phyloP scores from a whole-genome alignment of 2,329 filamentous ascomycete species.

The Claviceps sp. region DNA sequence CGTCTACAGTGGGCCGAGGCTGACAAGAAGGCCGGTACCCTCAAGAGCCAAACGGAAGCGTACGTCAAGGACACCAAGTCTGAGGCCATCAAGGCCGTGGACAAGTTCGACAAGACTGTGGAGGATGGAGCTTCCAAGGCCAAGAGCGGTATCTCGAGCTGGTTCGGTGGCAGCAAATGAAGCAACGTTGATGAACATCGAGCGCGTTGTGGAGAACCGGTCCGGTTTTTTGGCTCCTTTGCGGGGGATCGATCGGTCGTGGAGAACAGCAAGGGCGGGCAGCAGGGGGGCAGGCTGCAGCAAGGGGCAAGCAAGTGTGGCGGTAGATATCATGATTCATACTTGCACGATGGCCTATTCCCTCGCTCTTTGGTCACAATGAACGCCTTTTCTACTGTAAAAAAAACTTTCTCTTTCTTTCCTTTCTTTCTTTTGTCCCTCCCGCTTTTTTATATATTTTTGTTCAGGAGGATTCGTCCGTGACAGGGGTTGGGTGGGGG shows the following conservation, averaged over 20 bases:
- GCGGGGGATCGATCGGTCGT: not conserved
- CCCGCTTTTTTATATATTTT: no score
- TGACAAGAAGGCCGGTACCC: constrained; percentile 46
- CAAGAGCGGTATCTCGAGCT: constrained; percentile 70
- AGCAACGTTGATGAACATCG: not conserved
- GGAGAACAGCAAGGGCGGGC: not conserved
- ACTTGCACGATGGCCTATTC: not conserved
- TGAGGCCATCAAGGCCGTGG: constrained; percentile 56
- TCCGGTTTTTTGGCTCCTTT: not conserved
- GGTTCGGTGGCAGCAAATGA: constrained; percentile 57
- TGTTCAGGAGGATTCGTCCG: not conserved
- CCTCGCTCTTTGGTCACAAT: not conserved
- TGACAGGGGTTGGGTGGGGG: not conserved
- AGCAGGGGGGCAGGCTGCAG: no score
- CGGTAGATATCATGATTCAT: not conserved
- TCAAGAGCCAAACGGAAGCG: constrained; percentile 46
- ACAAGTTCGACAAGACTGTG: constrained; percentile 72
- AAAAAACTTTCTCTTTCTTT: no score
- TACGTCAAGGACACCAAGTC: constrained; percentile 50
- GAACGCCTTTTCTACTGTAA: no score
- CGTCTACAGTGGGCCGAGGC: constrained; percentile 34
- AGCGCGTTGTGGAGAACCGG: not conserved
- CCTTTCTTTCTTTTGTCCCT: no score
- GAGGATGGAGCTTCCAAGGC: constrained; percentile 67
- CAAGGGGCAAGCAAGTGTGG: not conserved